Conservation (phyloP, 73 alveolate species). For the Tetrahymena elliotti region DNA sequence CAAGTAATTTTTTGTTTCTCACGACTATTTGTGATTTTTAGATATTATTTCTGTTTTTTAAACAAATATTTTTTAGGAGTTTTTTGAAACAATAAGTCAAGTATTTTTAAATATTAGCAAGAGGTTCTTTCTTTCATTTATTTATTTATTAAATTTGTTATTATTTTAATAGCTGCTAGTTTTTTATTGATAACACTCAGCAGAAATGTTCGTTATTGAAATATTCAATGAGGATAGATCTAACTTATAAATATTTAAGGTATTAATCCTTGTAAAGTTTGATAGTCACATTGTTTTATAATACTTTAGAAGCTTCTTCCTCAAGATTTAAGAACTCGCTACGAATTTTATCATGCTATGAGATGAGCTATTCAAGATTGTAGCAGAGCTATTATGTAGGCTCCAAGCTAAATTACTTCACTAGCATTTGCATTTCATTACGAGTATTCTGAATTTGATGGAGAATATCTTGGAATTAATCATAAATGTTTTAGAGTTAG, state of each 20-base stretch:
- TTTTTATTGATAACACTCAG: neutral
- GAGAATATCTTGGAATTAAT: neutral
- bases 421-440: neutral
- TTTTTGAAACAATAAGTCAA: neutral
- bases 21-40: too few relatives aligned
- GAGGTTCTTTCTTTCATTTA: neutral
- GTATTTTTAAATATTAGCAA: neutral
- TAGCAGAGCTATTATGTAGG: neutral
- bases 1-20: neutral
- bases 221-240: neutral
- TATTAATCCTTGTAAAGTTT: neutral
- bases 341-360: neutral
- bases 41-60: neutral
- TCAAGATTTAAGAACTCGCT: neutral
- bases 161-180: neutral
- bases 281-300: neutral
- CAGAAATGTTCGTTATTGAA: neutral
- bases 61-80: neutral
- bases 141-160: too few relatives aligned
- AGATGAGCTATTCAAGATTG: neutral
- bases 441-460: neutral
- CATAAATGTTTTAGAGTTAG: neutral
- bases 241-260: neutral
- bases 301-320: neutral
- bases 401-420: neutral